Conservation (phyloP, 306 rosid species). For the Prunus armeniaca region DNA sequence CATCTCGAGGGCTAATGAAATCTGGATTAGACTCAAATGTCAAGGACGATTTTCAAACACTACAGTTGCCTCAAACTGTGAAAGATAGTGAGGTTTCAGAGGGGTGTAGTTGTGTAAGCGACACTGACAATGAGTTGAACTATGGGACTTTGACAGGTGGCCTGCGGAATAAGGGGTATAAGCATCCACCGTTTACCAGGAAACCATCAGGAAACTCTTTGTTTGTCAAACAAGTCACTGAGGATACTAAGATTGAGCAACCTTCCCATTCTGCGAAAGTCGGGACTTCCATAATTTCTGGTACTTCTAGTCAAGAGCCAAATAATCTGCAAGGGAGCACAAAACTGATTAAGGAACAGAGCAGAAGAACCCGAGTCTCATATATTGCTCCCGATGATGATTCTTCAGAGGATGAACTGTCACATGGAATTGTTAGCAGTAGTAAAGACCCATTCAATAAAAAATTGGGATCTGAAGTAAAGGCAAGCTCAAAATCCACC, state of each 20-base stretch:
- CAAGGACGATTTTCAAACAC: constrained; percentile 15
- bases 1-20: constrained; percentile 35
- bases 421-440: constrained; percentile 28
- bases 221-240: constrained; percentile 25
- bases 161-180: constrained; percentile 61
- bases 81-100: constrained; percentile 28
- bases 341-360: constrained; percentile 27
- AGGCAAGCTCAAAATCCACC: constrained; percentile 38
- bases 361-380: constrained; percentile 4
- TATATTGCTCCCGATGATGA: constrained; percentile 37
- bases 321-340: constrained; percentile 28
- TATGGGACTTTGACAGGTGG: constrained; percentile 78
- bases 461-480: constrained; percentile 32
- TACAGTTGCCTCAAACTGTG: constrained; percentile 27
- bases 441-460: constrained; percentile 24
- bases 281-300: constrained; percentile 35
- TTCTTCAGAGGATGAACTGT: constrained; percentile 22
- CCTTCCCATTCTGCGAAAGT: constrained; percentile 32
- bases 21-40: constrained; percentile 22
- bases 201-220: constrained; percentile 31
- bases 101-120: constrained; percentile 35
- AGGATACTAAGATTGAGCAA: constrained; percentile 37
- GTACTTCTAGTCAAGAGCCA: constrained; percentile 39
- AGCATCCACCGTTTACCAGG: constrained; percentile 44
- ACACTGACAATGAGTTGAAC: constrained; percentile 42